Percentiles rank a stretch among this genome's conserved stretches.
phyloP scores from a whole-genome alignment of 2,329 filamentous ascomycete genomes.

The Alternaria metachromatica region DNA sequence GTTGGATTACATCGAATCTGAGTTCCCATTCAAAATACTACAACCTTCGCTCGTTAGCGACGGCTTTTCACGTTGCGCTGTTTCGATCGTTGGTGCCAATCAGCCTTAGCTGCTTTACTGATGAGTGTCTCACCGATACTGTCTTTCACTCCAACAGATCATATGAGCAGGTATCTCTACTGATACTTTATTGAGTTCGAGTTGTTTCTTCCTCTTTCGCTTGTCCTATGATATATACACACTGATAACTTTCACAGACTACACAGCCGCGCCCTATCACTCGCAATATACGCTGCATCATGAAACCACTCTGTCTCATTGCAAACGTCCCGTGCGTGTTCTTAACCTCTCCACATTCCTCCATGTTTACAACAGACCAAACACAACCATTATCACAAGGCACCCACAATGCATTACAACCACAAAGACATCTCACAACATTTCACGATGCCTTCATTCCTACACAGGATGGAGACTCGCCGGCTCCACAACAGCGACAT shows the following conservation, averaged over 20 bases:
- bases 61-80: background rate
- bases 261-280: background rate
- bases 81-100: background rate
- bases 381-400: background rate
- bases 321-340: background rate
- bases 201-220: background rate
- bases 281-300: background rate
- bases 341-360: background rate
- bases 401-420: background rate
- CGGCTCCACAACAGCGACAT: conserved; percentile 33
- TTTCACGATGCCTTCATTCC: conserved; percentile 15
- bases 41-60: background rate
- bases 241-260: background rate
- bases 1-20: conserved; percentile 34
- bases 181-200: background rate
- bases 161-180: background rate
- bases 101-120: background rate
- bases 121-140: background rate
- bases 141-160: background rate
- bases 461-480: conserved; percentile 18
- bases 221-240: background rate
- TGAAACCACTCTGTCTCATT: conserved; percentile 9
- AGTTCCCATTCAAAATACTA: conserved; percentile 12
- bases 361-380: background rate
- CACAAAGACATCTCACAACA: background rate